phyloP scores from a whole-genome alignment of 139 green algal genomes.

The Chlamydomonas sphaeroides region DNA sequence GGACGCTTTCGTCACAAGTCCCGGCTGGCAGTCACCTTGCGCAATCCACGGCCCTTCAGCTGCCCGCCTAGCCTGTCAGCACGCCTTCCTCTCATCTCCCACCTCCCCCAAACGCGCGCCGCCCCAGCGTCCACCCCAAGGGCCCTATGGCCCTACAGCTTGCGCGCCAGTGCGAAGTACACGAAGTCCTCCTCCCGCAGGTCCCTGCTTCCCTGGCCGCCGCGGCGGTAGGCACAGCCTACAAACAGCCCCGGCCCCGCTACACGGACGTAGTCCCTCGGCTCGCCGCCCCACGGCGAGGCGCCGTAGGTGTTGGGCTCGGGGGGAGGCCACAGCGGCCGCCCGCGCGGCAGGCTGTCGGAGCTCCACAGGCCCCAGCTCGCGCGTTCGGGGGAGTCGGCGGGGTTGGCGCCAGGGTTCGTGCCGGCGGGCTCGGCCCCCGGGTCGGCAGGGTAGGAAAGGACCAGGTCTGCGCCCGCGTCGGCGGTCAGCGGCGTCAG shows the following conservation, averaged over 20 bases:
- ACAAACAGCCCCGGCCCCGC: constrained; percentile 62
- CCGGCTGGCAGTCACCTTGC: too few species aligned
- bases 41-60: too few species aligned
- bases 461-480: constrained; percentile 48
- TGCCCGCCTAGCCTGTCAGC: too few species aligned
- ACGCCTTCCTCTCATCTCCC: too few species aligned
- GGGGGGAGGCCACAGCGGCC: constrained; percentile 26
- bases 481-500: constrained; percentile 47
- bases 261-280: constrained; percentile 54
- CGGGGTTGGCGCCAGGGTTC: too few species aligned
- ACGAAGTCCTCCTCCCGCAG: constrained; percentile 50
- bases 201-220: not conserved
- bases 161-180: constrained; percentile 56
- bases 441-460: constrained; percentile 40
- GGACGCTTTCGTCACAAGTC: too few species aligned
- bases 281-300: constrained; percentile 49
- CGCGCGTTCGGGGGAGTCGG: too few species aligned
- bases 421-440: too few species aligned
- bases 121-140: too few species aligned
- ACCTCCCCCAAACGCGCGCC: too few species aligned
- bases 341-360: constrained; percentile 4
- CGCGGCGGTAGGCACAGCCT: constrained; percentile 55
- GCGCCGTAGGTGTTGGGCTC: not conserved
- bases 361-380: constrained; percentile 19
- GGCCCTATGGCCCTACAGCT: too few species aligned